A percentile compares a stretch with the other conserved stretches of the same genome.
phyloP scores from a whole-genome alignment of 2,329 filamentous ascomycete species.

The Calonectria crousiana region DNA sequence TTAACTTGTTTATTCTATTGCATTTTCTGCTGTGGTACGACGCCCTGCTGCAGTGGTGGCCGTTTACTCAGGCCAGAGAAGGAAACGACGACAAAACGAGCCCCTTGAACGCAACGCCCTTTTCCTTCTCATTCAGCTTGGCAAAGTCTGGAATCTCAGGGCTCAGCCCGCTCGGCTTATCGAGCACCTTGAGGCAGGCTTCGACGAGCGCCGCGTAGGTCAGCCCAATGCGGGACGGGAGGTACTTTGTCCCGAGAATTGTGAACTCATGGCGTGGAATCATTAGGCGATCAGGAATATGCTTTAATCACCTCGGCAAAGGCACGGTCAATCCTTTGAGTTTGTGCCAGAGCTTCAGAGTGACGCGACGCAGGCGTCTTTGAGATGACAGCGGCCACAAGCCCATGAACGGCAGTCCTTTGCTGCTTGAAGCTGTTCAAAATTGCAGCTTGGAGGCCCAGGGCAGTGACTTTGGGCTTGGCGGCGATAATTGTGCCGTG shows the following conservation, averaged over 20 bases:
- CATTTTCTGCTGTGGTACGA: not conserved
- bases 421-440: conserved; percentile 56
- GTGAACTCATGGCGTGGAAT: not conserved
- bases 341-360: conserved; percentile 49
- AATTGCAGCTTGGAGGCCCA: conserved; percentile 57
- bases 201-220: not conserved
- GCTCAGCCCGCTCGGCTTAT: not conserved
- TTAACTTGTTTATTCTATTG: not conserved
- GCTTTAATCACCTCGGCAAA: conserved; percentile 54
- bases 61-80: not conserved
- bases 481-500: conserved; percentile 53
- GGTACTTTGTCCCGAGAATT: not conserved
- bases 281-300: conserved; percentile 35
- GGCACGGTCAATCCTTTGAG: conserved; percentile 52
- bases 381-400: conserved; percentile 51
- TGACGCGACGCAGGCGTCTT: conserved; percentile 54
- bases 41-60: no score
- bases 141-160: not conserved
- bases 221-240: not conserved
- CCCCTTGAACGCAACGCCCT: not conserved
- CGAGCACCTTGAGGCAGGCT: not conserved
- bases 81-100: not conserved
- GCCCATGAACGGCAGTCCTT: conserved; percentile 53
- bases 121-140: not conserved
- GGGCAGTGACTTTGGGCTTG: conserved; percentile 59